These are phyloP conservation scores for Solanum neorickii DNA, from an alignment of 257 asterid genomes.

Conservation along the genomic window DNA sequence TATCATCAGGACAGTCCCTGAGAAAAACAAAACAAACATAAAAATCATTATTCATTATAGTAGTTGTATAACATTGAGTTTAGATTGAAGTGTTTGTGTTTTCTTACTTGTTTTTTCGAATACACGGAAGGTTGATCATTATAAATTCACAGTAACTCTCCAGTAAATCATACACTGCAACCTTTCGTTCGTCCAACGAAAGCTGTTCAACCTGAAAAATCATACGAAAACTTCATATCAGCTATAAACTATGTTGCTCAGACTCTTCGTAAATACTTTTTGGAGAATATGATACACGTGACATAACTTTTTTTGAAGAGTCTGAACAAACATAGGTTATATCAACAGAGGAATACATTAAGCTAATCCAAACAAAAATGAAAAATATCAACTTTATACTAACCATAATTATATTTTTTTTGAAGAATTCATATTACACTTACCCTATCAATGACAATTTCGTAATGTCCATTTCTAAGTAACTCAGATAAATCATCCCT, in stretches of 20 bases:
- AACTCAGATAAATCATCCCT: slow-evolving; percentile 52
- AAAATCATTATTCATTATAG: not conserved
- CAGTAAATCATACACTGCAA: slow-evolving; percentile 48
- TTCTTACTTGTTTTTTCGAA: slow-evolving; percentile 48
- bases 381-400: not conserved
- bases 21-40: not conserved
- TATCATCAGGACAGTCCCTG: slow-evolving; percentile 80
- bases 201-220: slow-evolving; percentile 61
- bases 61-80: not conserved
- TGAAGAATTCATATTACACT: not conserved
- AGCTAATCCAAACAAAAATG: not conserved
- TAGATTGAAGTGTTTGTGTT: not conserved
- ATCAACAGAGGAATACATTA: not conserved
- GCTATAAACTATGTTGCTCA: not conserved
- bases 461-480: slow-evolving; percentile 47
- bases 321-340: not conserved
- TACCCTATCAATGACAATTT: slow-evolving; percentile 53
- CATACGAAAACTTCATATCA: not conserved
- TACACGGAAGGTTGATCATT: slow-evolving; percentile 37
- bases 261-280: not conserved
- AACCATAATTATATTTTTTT: not conserved
- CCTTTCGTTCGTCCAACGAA: slow-evolving; percentile 35
- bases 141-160: slow-evolving; percentile 53
- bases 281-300: not conserved
- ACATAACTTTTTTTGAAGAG: not conserved